phyloP scores from a whole-genome alignment of 1,139 yeast genomes.

The Yamadazyma friedrichii region DNA sequence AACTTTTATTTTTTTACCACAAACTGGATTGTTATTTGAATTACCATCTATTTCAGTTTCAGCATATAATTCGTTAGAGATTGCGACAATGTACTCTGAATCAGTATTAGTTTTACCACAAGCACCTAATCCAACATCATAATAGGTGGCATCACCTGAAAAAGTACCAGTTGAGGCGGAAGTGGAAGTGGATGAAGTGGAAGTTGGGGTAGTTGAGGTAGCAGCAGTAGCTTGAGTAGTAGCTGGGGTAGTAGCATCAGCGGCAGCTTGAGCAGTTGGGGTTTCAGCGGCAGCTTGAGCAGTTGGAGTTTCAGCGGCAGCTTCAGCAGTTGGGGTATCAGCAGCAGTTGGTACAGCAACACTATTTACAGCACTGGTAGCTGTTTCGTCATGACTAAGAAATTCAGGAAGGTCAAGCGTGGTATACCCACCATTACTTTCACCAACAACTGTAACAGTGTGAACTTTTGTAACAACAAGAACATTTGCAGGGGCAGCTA shows the following conservation, averaged over 20 bases:
- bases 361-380: constrained; percentile 10
- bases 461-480: constrained; percentile 14
- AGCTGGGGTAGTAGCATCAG: constrained; percentile 12
- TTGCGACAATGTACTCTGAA: constrained; percentile 48
- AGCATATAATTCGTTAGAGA: constrained; percentile 36
- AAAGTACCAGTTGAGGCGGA: constrained; percentile 18
- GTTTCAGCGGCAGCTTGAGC: constrained; percentile 25
- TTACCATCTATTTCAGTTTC: constrained; percentile 31
- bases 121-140: constrained; percentile 58
- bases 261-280: constrained; percentile 25
- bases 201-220: constrained; percentile 18
- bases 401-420: constrained; percentile 14
- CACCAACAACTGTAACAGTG: constrained; percentile 14
- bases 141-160: constrained; percentile 62
- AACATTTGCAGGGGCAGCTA: constrained; percentile 18
- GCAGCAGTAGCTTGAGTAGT: constrained; percentile 13
- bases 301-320: constrained; percentile 20
- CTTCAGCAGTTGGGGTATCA: constrained; percentile 21
- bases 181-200: constrained; percentile 19
- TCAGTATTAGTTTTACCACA: constrained; percentile 53
- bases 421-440: constrained; percentile 12
- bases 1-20: constrained; percentile 43
- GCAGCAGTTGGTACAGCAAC: constrained; percentile 12
- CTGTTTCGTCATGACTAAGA: constrained; percentile 13
- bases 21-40: constrained; percentile 43